A percentile compares a stretch with the other conserved stretches of the same genome.
phyloP scores from a whole-genome alignment of 2,329 filamentous ascomycete species.

The Verticillium longisporum region DNA sequence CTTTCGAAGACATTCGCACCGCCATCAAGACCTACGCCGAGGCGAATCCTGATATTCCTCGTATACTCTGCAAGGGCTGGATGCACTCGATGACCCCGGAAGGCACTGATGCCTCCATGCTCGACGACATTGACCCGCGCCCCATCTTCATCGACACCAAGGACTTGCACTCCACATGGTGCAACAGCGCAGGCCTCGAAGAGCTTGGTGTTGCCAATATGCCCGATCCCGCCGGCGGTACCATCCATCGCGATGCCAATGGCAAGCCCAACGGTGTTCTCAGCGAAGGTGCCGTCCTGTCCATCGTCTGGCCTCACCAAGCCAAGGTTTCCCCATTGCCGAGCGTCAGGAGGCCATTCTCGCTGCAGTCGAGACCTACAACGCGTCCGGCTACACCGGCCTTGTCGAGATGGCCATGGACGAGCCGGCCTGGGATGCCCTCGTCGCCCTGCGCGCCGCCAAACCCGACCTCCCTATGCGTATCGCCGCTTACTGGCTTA shows the following conservation, averaged over 20 bases:
- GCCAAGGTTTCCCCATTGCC: constrained; percentile 36
- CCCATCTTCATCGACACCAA: constrained; percentile 52
- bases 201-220: constrained; percentile 40
- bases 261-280: constrained; percentile 44
- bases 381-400: constrained; percentile 45
- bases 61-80: constrained; percentile 49
- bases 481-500: constrained; percentile 50
- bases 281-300: constrained; percentile 43
- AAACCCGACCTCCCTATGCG: constrained; percentile 32
- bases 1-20: constrained; percentile 39
- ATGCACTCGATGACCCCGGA: constrained; percentile 42
- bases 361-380: constrained; percentile 42
- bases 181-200: constrained; percentile 40
- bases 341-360: constrained; percentile 41
- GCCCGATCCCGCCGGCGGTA: constrained; percentile 42
- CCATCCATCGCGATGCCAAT: constrained; percentile 39
- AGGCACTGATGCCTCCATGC: constrained; percentile 36
- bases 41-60: constrained; percentile 36
- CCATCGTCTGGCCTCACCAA: constrained; percentile 49
- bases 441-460: constrained; percentile 35
- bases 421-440: constrained; percentile 45
- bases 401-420: constrained; percentile 57
- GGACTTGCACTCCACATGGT: constrained; percentile 51
- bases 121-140: constrained; percentile 46
- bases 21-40: constrained; percentile 38